These are phyloP conservation scores for Cercospora janseana DNA, from an alignment of 2,329 filamentous ascomycete species.

Conservation along the genomic window DNA sequence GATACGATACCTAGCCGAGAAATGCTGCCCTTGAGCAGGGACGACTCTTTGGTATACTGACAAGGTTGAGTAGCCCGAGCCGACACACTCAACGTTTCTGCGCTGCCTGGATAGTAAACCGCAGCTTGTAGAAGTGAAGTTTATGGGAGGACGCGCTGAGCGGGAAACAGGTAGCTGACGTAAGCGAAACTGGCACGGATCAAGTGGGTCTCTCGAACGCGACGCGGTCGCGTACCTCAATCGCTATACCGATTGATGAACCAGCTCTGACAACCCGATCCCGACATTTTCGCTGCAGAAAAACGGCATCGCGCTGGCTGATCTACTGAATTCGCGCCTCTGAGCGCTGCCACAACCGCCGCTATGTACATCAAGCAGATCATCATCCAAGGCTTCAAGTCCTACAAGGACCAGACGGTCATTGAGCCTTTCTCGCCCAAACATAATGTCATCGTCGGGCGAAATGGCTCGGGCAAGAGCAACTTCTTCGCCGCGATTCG, in stretches of 20 bases:
- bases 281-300: neutral
- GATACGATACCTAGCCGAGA: no score
- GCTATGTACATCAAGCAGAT: conserved; percentile 99
- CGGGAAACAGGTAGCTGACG: neutral
- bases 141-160: no score
- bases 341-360: conserved; percentile 9
- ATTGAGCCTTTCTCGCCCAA: conserved; percentile 97
- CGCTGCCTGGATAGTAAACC: neutral
- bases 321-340: neutral
- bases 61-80: no score
- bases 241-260: conserved; percentile 2
- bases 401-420: conserved; percentile 97
- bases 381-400: conserved; percentile 98
- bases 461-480: conserved; percentile 98
- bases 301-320: conserved; percentile 2
- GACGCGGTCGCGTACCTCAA: conserved; percentile 4
- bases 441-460: conserved; percentile 96
- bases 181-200: neutral
- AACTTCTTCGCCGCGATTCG: conserved; percentile 99
- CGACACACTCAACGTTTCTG: no score
- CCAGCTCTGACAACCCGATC: neutral
- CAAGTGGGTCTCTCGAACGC: conserved; percentile 1
- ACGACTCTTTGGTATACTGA: no score
- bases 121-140: neutral
- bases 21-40: no score